These are phyloP conservation scores for Aspergillus aculeatus DNA, from an alignment of 2,329 filamentous ascomycete species.

Conservation along the genomic window DNA sequence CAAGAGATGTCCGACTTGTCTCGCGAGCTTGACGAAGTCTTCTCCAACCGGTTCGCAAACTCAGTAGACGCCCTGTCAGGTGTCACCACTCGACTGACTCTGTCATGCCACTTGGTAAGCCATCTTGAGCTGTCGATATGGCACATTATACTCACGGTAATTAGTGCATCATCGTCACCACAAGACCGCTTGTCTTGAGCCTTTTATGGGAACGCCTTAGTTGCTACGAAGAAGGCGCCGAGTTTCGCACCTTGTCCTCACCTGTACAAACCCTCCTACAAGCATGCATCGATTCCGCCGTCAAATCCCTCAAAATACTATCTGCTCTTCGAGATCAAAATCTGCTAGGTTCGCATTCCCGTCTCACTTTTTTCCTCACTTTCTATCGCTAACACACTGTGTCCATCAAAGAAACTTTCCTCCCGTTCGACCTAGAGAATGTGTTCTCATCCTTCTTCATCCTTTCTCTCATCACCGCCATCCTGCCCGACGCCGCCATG, in stretches of 20 bases:
- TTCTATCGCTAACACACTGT: background rate
- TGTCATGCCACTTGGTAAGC: constrained; percentile 36
- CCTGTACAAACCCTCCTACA: constrained; percentile 23
- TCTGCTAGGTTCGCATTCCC: constrained; percentile 18
- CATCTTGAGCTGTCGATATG: background rate
- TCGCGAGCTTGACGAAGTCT: constrained; percentile 35
- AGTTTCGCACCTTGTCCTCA: constrained; percentile 18
- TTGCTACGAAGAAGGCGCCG: constrained; percentile 18
- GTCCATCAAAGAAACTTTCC: constrained; percentile 26
- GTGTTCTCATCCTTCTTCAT: constrained; percentile 36
- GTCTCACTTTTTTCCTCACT: accelerated
- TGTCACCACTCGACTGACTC: constrained; percentile 34
- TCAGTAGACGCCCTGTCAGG: constrained; percentile 38
- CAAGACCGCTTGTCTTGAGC: constrained; percentile 22
- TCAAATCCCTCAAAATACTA: constrained; percentile 24
- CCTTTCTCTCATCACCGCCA: constrained; percentile 35
- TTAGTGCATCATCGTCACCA: constrained; percentile 29
- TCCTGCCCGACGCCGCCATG: constrained; percentile 44
- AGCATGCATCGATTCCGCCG: constrained; percentile 24
- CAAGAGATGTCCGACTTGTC: constrained; percentile 34
- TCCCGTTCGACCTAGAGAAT: constrained; percentile 35
- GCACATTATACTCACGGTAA: background rate
- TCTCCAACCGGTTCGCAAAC: constrained; percentile 36
- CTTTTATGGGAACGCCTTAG: constrained; percentile 21
- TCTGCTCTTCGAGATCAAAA: constrained; percentile 24